Evolutionary conservation across 1,284 basidiomycete genomes (phyloP).

Genomic region (Apiotrichum akiyoshidainum): DNA sequence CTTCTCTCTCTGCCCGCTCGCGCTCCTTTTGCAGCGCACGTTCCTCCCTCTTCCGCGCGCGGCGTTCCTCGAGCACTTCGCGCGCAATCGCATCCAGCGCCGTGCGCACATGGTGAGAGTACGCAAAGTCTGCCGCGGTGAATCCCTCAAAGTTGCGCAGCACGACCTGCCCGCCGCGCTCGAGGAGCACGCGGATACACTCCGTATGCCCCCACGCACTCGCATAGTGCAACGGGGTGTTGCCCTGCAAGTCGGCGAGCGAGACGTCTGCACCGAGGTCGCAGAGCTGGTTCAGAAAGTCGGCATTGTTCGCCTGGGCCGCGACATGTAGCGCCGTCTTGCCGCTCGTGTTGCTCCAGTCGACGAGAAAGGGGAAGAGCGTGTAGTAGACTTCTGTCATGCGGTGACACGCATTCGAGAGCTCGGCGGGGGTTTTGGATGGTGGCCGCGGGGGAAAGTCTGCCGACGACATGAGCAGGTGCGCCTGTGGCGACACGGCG

Average conservation of each 20-base stretch:
- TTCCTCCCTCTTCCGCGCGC: slow-evolving; percentile 16
- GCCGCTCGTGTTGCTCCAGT: slow-evolving; percentile 84
- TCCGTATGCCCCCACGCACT: slow-evolving; percentile 51
- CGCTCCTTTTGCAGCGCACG: slow-evolving; percentile 10
- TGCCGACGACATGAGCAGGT: slow-evolving; percentile 27
- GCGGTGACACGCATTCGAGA: slow-evolving; percentile 25
- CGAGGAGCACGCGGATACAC: slow-evolving; percentile 81
- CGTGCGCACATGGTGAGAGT: slow-evolving; percentile 56
- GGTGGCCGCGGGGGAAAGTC: slow-evolving; percentile 27
- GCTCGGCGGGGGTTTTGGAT: slow-evolving; percentile 20
- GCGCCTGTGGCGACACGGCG: slow-evolving; percentile 25
- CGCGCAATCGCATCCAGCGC: slow-evolving; percentile 32
- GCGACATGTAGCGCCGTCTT: slow-evolving; percentile 87
- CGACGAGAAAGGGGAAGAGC: slow-evolving; percentile 65
- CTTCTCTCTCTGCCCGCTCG: slow-evolving; percentile 11
- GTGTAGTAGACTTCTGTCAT: slow-evolving; percentile 41
- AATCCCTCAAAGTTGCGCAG: slow-evolving; percentile 86
- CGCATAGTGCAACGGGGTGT: slow-evolving; percentile 81
- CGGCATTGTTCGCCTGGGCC: slow-evolving; percentile 81
- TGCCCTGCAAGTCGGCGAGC: slow-evolving; percentile 82
- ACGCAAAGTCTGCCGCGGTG: slow-evolving; percentile 86
- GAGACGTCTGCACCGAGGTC: slow-evolving; percentile 84
- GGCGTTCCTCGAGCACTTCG: slow-evolving; percentile 31
- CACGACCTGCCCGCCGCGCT: slow-evolving; percentile 75
- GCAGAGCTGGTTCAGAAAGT: slow-evolving; percentile 68